Base-by-base conservation (phyloP, 2,329 filamentous ascomycete species). In the Cercospora sojina region DNA sequence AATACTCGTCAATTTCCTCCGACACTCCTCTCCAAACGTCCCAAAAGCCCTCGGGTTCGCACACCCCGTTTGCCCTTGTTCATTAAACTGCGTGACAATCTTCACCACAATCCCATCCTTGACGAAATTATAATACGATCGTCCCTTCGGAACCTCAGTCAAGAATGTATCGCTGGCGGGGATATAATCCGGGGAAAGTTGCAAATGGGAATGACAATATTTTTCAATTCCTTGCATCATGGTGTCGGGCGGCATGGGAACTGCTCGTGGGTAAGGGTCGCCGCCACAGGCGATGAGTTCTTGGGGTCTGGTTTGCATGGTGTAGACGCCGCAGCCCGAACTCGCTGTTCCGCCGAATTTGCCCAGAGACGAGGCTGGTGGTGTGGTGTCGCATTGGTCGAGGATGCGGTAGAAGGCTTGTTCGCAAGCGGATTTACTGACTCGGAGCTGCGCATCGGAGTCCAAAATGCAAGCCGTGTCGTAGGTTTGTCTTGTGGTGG, bases 251-350 rank as follows among this genome's bases (percentile, higher is more conserved):
- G 65, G 56, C 49, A 69, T 56, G 10, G 47, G 8, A 8, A 25
- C 20, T 2, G 67, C 38, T 31, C 65, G 51, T 3, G 59, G 12
- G n/a, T 64, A 69, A 3, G 67, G 67, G 23, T 69, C 65, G 47
- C 47, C 64, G 55, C 67, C 67, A 27, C 67, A 69, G 41, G 58
- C 29, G 7, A 67, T 41, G 38, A 69, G 49, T 41, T 69, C 67
- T 35, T 67, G 35, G 18, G 56, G n/a, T 23, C 51, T n/a, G 6
- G 67, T 62, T 13, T 47, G 38, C 12, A 69, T 58, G 1, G 35
- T 47, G 31, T 65, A 67, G 20, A 69, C 43, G 8, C 59, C 64
- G 38, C 67, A 69, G 4, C 59, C 57, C n/a, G 23, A 41, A 2
- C 55, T 60, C 0, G 57, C 32, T 12, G 38, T 65, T 35, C 67